Conservation (phyloP, 2,329 filamentous ascomycete species). For the Exophiala bonariae region DNA sequence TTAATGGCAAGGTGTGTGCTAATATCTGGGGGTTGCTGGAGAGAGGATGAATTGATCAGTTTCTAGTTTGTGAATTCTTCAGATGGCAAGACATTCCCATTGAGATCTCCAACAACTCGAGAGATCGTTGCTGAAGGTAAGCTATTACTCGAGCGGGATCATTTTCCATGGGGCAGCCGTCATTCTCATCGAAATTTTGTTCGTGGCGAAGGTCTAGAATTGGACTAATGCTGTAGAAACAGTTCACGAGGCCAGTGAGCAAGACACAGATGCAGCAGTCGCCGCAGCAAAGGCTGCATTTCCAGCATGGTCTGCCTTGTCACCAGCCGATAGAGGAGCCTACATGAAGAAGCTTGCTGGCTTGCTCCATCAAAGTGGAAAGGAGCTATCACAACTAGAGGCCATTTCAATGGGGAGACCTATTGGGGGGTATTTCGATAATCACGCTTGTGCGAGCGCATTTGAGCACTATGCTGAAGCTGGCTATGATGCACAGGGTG, state of each 20-base stretch:
- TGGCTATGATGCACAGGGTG: conserved; percentile 27
- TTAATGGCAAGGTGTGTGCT: conserved; percentile 35
- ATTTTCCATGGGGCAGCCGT: neutral
- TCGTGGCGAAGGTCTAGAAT: too few relatives aligned
- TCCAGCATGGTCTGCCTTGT: conserved; percentile 39
- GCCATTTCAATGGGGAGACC: conserved; percentile 39
- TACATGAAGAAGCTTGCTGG: conserved; percentile 36
- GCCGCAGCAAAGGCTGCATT: conserved; percentile 39
- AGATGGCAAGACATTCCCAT: conserved; percentile 32
- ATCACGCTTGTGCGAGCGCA: conserved; percentile 12
- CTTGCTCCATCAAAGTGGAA: conserved; percentile 31
- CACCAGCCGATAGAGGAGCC: conserved; percentile 32
- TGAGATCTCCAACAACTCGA: conserved; percentile 33
- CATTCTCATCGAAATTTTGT: neutral
- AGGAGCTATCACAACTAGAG: conserved; percentile 37
- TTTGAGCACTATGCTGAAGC: conserved; percentile 23
- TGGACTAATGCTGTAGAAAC: neutral
- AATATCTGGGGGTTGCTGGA: neutral
- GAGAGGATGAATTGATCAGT: neutral
- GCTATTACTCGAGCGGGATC: too few relatives aligned
- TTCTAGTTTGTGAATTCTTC: conserved; percentile 32
- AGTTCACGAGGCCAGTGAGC: conserved; percentile 35
- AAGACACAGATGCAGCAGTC: conserved; percentile 39
- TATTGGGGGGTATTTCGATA: conserved; percentile 17
- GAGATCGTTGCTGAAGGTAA: conserved; percentile 33